Evolutionary conservation across 169 alveolate species (phyloP).

Genomic region (Plasmodium berghei): DNA sequence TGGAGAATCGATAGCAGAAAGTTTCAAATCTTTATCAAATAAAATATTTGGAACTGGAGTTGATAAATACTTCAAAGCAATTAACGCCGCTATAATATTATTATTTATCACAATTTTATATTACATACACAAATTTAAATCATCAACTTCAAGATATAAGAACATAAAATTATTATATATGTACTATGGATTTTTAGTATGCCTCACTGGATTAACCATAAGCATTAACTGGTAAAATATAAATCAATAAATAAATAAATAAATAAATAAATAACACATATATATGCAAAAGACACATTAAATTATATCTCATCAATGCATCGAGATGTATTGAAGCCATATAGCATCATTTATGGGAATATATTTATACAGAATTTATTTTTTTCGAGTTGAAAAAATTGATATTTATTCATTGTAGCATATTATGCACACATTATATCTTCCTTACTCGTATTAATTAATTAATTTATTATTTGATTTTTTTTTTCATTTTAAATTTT

Average conservation of each 20-base stretch:
- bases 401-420: no score
- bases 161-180: slow-evolving; percentile 14
- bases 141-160: slow-evolving; percentile 5
- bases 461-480: background rate
- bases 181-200: slow-evolving; percentile 65
- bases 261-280: background rate
- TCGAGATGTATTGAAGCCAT: no score
- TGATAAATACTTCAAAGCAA: slow-evolving; percentile 43
- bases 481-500: background rate
- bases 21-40: slow-evolving; percentile 3
- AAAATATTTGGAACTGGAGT: slow-evolving; percentile 42
- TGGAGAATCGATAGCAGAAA: slow-evolving; percentile 12
- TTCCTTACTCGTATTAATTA: no score
- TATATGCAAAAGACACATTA: background rate
- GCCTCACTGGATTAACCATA: slow-evolving; percentile 49
- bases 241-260: background rate
- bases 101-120: slow-evolving; percentile 31
- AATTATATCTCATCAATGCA: background rate
- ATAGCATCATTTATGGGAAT: no score
- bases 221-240: slow-evolving; percentile 62
- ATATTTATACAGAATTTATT: no score
- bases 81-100: slow-evolving; percentile 17
- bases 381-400: no score
- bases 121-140: slow-evolving; percentile 26
- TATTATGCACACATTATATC: no score